Percentiles rank a stretch among this genome's conserved stretches.
phyloP scores from a whole-genome alignment of 257 asterid genomes.

The Solanum acaule region DNA sequence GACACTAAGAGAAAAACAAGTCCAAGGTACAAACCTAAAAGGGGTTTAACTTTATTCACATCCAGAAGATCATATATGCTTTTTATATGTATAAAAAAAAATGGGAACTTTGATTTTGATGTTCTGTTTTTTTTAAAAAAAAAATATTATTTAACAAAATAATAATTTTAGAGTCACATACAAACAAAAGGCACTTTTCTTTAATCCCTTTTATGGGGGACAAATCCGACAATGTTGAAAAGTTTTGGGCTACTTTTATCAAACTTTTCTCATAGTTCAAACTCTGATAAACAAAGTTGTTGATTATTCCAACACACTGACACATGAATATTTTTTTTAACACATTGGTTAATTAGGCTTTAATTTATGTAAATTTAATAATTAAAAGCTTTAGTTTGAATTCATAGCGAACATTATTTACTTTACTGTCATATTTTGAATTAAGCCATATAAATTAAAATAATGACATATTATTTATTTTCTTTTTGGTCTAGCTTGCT shows the following conservation, averaged over 20 bases:
- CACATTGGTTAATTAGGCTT: neutral
- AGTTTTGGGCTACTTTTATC: conserved; percentile 6
- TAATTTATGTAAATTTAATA: neutral
- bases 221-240: conserved; percentile 22
- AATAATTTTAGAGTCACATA: neutral
- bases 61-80: conserved; percentile 17
- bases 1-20: conserved; percentile 51
- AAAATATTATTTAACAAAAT: too few species aligned
- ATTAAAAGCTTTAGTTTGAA: neutral
- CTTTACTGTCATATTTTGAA: too few species aligned
- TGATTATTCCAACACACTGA: conserved; percentile 21
- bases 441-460: neutral
- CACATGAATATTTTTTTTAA: conserved; percentile 21
- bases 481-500: too few species aligned
- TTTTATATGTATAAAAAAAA: neutral
- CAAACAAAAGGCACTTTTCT: neutral
- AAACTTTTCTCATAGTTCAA: conserved; percentile 16
- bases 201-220: neutral
- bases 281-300: conserved; percentile 24
- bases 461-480: too few species aligned
- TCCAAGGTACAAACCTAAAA: conserved; percentile 46
- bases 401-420: neutral
- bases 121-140: neutral
- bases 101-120: neutral
- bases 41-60: conserved; percentile 23